These are phyloP conservation scores for Neurospora africana DNA, from an alignment of 495 filamentous ascomycete species.

Conservation along the genomic window DNA sequence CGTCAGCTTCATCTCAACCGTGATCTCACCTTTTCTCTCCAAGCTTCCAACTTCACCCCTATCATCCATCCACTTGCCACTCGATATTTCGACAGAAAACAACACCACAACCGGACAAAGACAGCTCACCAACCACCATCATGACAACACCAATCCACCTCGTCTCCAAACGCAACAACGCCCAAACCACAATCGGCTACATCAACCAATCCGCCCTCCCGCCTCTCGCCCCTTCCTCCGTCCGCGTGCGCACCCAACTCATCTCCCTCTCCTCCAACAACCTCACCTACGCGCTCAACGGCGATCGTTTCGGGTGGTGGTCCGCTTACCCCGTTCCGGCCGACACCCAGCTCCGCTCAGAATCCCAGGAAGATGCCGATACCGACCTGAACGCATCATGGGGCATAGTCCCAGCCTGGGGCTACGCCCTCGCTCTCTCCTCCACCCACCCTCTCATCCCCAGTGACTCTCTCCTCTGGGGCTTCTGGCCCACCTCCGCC, in stretches of 20 bases:
- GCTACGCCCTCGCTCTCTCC: constrained; percentile 28
- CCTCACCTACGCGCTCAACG: constrained; percentile 33
- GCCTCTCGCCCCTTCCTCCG: constrained; percentile 5
- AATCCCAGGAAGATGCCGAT: constrained; percentile 1
- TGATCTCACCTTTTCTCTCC: background rate
- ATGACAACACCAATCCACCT: background rate
- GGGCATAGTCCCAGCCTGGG: constrained; percentile 39
- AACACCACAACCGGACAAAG: no score
- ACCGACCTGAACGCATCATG: constrained; percentile 22
- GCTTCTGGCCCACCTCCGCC: constrained; percentile 1
- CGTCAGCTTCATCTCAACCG: background rate
- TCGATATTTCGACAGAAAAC: no score
- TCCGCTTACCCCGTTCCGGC: constrained; percentile 22
- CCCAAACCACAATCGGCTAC: background rate
- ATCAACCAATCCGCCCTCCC: background rate
- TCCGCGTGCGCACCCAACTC: constrained; percentile 28
- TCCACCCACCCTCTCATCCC: constrained; percentile 9
- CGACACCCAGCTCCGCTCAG: constrained; percentile 10
- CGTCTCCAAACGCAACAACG: constrained; percentile 4
- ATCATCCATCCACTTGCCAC: no score
- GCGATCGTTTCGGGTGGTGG: constrained; percentile 15
- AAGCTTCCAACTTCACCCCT: no score
- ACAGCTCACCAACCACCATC: background rate
- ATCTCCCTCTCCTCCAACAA: constrained; percentile 36
- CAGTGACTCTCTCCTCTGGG: background rate